These are phyloP conservation scores for Aegilops speltoides DNA, from an alignment of 176 grass and related monocot genomes.

Conservation along the genomic window DNA sequence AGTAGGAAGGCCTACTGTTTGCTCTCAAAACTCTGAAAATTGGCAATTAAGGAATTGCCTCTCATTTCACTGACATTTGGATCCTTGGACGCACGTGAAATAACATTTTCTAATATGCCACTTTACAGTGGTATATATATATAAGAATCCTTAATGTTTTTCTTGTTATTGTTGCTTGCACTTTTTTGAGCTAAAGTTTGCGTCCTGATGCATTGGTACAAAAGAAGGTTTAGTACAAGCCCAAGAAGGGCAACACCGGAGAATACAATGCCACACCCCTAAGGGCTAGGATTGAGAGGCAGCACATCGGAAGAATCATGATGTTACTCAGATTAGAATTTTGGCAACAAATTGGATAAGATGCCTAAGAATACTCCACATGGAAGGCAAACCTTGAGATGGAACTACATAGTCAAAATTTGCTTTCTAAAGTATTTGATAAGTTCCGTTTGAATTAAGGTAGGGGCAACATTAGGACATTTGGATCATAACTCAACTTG, in stretches of 20 bases:
- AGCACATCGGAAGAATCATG: not conserved
- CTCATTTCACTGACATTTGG: not conserved
- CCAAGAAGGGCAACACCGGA: not conserved
- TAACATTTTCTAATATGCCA: not conserved
- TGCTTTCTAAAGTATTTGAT: not conserved
- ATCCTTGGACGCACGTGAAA: not conserved
- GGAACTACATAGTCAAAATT: not conserved
- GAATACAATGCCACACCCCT: not conserved
- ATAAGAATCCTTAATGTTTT: not conserved
- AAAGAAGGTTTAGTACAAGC: no score
- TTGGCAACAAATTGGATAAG: not conserved
- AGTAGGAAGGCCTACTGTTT: no score
- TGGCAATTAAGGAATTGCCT: not conserved
- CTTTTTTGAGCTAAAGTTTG: not conserved
- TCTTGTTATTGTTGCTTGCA: not conserved
- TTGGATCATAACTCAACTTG: not conserved
- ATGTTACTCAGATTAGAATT: not conserved
- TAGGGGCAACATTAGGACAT: not conserved
- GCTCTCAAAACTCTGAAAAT: not conserved
- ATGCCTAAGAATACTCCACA: not conserved
- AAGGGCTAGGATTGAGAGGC: not conserved
- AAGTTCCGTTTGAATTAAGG: constrained; percentile 1
- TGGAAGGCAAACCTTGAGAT: not conserved
- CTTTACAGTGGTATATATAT: not conserved
- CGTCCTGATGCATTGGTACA: no score